Percentiles rank a stretch among this genome's conserved stretches.
These are phyloP conservation scores for Cryptococcus floricola DNA, from an alignment of 1,284 basidiomycete genomes.

Conservation along the genomic window DNA sequence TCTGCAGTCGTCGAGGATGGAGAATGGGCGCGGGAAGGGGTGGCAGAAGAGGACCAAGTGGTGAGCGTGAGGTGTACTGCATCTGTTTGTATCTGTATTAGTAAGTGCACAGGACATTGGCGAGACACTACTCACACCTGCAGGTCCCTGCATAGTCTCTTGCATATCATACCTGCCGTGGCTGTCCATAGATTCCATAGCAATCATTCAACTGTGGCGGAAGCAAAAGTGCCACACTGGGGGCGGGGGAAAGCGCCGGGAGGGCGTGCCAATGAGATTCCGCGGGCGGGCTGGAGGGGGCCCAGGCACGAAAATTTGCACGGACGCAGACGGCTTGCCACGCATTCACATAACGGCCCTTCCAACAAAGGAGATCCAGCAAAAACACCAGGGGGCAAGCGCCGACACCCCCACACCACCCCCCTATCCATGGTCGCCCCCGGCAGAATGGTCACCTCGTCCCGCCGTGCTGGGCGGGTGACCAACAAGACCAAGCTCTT, in stretches of 20 bases:
- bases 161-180: too few species aligned
- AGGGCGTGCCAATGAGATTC: too few species aligned
- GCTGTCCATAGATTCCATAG: too few species aligned
- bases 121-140: too few species aligned
- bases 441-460: constrained; percentile 39
- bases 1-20: constrained; percentile 66
- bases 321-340: not conserved
- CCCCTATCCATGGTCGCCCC: constrained; percentile 14
- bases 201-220: too few species aligned
- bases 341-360: not conserved
- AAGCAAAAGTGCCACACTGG: not conserved
- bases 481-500: constrained; percentile 85
- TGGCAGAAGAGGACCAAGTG: constrained; percentile 59
- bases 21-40: constrained; percentile 69
- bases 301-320: not conserved
- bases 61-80: constrained; percentile 16
- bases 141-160: too few species aligned
- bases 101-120: not conserved
- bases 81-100: not conserved
- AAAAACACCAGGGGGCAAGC: constrained; percentile 8
- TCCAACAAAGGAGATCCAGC: constrained; percentile 2
- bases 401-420: constrained; percentile 6
- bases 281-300: not conserved
- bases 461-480: constrained; percentile 56
- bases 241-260: too few species aligned